These are phyloP conservation scores for Hypoxylon sp. DNA, from an alignment of 2,329 filamentous ascomycete genomes.

Conservation along the genomic window DNA sequence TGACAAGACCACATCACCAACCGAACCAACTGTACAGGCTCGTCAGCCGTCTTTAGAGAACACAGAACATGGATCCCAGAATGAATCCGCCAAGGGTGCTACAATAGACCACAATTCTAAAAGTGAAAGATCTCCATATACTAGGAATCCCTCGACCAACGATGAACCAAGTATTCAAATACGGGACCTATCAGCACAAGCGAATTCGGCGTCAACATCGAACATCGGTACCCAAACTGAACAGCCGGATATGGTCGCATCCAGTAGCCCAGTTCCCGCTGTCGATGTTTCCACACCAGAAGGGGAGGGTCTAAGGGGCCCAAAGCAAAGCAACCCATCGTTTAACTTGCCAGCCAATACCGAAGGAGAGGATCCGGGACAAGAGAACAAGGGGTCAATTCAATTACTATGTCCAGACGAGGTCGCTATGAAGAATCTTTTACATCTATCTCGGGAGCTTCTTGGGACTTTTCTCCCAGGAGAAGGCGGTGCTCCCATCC, in stretches of 20 bases:
- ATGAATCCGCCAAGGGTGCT: neutral
- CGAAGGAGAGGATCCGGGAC: neutral
- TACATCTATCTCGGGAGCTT: slow-evolving; percentile 14
- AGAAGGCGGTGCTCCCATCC: slow-evolving; percentile 5
- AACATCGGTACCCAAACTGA: neutral
- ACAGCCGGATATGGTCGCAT: neutral
- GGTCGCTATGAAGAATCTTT: slow-evolving; percentile 1
- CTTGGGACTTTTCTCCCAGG: slow-evolving; percentile 16
- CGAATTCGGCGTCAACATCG: neutral
- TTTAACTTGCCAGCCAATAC: neutral
- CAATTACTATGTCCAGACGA: neutral
- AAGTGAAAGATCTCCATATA: neutral
- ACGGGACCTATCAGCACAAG: neutral
- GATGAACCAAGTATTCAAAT: neutral
- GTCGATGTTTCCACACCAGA: no score
- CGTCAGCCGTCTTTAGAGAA: neutral
- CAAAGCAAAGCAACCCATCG: neutral
- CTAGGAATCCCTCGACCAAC: neutral
- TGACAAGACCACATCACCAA: neutral
- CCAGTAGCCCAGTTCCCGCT: neutral
- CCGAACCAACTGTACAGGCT: neutral
- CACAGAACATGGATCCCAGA: neutral
- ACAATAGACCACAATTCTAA: neutral
- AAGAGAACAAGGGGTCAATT: neutral
- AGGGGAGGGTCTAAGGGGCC: neutral